Conservation (phyloP, 75 land plant genomes). For the Pseudotsuga menziesii region DNA sequence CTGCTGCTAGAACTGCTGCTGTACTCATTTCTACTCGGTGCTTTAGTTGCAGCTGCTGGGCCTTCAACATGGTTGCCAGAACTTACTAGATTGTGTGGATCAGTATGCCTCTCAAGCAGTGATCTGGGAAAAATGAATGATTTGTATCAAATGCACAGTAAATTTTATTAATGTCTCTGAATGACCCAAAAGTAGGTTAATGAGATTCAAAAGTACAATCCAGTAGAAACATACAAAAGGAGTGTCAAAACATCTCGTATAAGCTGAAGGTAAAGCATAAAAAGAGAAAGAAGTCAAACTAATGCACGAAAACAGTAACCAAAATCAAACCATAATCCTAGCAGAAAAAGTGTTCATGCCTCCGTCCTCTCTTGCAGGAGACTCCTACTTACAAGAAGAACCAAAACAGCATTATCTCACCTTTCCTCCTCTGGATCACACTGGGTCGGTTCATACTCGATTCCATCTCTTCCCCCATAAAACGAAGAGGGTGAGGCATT, state of each 20-base stretch:
- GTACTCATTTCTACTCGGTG: conserved; percentile 22
- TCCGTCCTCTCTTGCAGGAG: not conserved
- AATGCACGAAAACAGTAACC: too few species aligned
- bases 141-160: not conserved
- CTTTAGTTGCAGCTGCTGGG: conserved; percentile 5
- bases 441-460: conserved; percentile 27
- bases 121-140: conserved; percentile 10
- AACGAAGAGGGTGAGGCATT: conserved; percentile 40
- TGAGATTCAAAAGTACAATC: not conserved
- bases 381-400: not conserved
- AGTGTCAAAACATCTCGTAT: not conserved
- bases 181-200: not conserved
- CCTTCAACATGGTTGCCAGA: conserved; percentile 17
- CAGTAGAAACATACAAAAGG: not conserved
- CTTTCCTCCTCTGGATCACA: conserved; percentile 33
- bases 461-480: conserved; percentile 18
- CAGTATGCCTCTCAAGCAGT: conserved; percentile 22
- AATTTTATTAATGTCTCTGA: not conserved
- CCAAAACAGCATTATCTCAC: conserved; percentile 13
- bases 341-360: not conserved
- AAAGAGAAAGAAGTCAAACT: too few species aligned
- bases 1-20: conserved; percentile 45
- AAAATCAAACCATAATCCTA: too few species aligned
- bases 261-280: conserved; percentile 2
- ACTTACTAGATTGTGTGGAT: conserved; percentile 9